phyloP scores from a whole-genome alignment of 805 yeast species.

The Clavispora phyllophila region DNA sequence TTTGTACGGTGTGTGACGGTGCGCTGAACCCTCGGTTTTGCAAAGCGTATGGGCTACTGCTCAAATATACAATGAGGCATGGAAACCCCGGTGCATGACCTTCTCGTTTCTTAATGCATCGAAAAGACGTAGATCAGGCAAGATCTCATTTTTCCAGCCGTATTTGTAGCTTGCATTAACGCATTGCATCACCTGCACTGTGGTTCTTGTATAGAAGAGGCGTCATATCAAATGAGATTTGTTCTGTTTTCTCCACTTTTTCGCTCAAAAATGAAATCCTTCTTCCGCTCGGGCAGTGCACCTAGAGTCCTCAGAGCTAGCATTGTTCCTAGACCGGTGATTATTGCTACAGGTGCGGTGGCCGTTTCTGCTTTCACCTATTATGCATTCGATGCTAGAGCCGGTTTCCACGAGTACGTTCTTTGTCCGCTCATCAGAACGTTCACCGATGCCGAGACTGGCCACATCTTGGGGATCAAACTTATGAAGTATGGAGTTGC shows the following conservation, averaged over 20 bases:
- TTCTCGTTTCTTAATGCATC: too few species aligned
- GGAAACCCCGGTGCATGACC: too few species aligned
- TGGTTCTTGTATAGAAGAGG: neutral
- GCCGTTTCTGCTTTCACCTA: conserved; percentile 37
- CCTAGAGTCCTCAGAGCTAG: conserved; percentile 9
- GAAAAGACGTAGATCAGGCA: too few species aligned
- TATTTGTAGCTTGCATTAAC: neutral
- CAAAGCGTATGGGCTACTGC: too few species aligned
- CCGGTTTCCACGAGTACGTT: conserved; percentile 76
- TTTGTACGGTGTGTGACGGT: too few species aligned
- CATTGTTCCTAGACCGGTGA: conserved; percentile 17
- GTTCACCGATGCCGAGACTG: conserved; percentile 75
- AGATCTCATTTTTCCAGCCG: neutral
- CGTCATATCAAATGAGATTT: neutral
- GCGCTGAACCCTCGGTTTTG: too few species aligned
- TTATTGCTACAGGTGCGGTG: conserved; percentile 14
- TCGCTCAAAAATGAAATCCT: conserved; percentile 1
- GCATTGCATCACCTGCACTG: conserved; percentile 1
- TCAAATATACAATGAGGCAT: too few species aligned
- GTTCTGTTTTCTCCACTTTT: neutral
- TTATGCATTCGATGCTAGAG: conserved; percentile 69
- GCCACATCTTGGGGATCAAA: conserved; percentile 73
- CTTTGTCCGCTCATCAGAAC: conserved; percentile 71
- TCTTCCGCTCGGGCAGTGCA: conserved; percentile 4
- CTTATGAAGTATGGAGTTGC: conserved; percentile 62